phyloP scores from a whole-genome alignment of 768 basidiomycete genomes.

The Lactarius deliciosus region DNA sequence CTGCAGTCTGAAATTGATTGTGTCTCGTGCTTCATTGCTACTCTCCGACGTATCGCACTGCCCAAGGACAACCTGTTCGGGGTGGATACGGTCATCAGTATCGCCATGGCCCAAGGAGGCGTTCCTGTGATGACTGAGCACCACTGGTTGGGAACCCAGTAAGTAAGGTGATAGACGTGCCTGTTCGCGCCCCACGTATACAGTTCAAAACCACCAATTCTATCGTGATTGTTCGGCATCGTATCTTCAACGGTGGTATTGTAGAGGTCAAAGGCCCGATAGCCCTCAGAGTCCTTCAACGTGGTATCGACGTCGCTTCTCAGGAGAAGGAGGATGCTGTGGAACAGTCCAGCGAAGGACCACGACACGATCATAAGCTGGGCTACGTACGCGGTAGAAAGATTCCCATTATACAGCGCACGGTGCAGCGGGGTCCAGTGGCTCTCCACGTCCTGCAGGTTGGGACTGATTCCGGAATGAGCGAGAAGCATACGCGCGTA shows the following conservation, averaged over 20 bases:
- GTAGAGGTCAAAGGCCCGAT: conserved; percentile 90
- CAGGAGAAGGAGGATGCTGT: conserved; percentile 71
- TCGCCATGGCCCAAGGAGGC: conserved; percentile 86
- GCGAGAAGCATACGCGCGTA: conserved; percentile 76
- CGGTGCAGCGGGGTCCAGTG: conserved; percentile 92
- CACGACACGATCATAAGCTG: not conserved
- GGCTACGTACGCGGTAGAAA: conserved; percentile 60
- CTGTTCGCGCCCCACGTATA: conserved; percentile 85
- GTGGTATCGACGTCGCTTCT: conserved; percentile 68
- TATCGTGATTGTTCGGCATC: conserved; percentile 14
- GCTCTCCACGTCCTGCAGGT: conserved; percentile 76
- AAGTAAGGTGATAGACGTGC: not conserved
- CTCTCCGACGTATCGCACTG: conserved; percentile 10
- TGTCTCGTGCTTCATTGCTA: conserved; percentile 28
- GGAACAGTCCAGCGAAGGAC: not conserved
- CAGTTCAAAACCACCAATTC: conserved; percentile 50
- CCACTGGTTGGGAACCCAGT: not conserved
- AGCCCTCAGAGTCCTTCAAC: conserved; percentile 82
- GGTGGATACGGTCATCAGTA: conserved; percentile 69
- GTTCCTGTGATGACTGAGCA: conserved; percentile 51
- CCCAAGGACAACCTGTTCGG: conserved; percentile 68
- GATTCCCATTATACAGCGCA: conserved; percentile 77
- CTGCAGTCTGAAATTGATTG: conserved; percentile 52
- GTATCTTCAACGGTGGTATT: conserved; percentile 44
- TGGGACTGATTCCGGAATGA: conserved; percentile 75